Base-by-base conservation (phyloP, 2,329 filamentous ascomycete genomes). In the Cryphonectria japonica region DNA sequence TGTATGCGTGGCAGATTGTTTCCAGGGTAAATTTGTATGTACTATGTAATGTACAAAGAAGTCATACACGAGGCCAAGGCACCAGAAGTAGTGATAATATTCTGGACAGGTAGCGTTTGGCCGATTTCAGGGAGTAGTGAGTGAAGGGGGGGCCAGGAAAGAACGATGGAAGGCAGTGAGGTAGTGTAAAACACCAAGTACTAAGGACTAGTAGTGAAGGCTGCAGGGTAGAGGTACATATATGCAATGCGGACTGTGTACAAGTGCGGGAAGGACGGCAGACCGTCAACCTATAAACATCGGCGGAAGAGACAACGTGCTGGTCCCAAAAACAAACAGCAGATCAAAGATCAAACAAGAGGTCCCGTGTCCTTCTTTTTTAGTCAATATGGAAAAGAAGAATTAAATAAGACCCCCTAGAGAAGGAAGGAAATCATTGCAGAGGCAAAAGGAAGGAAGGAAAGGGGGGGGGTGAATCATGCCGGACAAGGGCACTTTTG, bases 401-500 rank as follows among this genome's bases (percentile, higher is more conserved):
- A 22, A 9, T n/a, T 7, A n/a, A 59, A 13, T 4, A 32, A 19
- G 26, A 26, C 26, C 26, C 26, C 26, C 26, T 26, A 14, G 26
- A 63, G 19, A 63, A 32, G 32, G n/a, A 32, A 16, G 26, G 3
- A 34, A 54, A 39, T n/a, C 29, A 54, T 14, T 68, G 41, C 57
- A 46, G 50, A 59, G 70, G 68, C 19, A 22, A 39, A 41, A 41
- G 41, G 41, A n/a, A 7, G 46, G 37, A 39, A n/a, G 22, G 22
- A 22, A 6, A 22, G 22, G 19, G 22, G 46, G 22, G 29, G 34
- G 22, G 50, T 41, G 71, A 68, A 37, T 68, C 68, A 70, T 63
- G 71, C 66, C 69, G 62, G 29, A 46, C 26, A 3, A 59, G 34
- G 39, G 37, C 46, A 50, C 41, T 46, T 46, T 50, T 65, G 65